phyloP scores from a whole-genome alignment of 2,329 filamentous ascomycete genomes.

The Aschersonia sp. region DNA sequence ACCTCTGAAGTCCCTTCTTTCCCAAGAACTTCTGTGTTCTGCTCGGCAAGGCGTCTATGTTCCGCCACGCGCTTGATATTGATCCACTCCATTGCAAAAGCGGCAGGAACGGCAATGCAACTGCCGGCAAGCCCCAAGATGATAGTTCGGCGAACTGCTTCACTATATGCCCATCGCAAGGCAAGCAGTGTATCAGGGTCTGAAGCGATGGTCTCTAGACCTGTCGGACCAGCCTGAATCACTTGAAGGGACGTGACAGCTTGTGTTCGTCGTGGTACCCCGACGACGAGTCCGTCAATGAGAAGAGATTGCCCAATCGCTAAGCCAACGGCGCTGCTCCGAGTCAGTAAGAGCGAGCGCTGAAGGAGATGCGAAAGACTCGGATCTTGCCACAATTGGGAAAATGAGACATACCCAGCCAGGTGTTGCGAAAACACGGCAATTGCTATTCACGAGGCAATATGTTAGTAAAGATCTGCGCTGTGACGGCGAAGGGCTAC shows the following conservation, averaged over 20 bases:
- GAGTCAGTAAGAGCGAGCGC: background rate
- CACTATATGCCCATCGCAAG: background rate
- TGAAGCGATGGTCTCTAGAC: background rate
- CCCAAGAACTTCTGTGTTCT: background rate
- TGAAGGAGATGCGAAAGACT: background rate
- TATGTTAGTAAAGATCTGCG: background rate
- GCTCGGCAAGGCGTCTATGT: background rate
- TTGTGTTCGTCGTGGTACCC: background rate
- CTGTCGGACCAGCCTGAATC: background rate
- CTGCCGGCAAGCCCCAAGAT: background rate
- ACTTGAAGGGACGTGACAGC: background rate
- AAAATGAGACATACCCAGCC: background rate
- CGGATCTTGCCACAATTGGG: background rate
- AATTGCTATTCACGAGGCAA: background rate
- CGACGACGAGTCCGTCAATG: background rate
- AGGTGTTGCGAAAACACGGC: background rate
- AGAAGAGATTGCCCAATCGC: background rate
- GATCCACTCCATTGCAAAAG: background rate
- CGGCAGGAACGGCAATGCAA: slow-evolving; percentile 2
- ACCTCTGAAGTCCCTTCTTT: background rate
- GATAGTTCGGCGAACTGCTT: background rate
- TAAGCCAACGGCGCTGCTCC: background rate
- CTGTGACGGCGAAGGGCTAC: background rate
- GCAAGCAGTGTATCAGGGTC: background rate
- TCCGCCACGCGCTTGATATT: background rate